Percentiles rank a stretch among this genome's conserved stretches.
phyloP scores from a whole-genome alignment of 768 basidiomycete genomes.

The Calocybe cyanea region DNA sequence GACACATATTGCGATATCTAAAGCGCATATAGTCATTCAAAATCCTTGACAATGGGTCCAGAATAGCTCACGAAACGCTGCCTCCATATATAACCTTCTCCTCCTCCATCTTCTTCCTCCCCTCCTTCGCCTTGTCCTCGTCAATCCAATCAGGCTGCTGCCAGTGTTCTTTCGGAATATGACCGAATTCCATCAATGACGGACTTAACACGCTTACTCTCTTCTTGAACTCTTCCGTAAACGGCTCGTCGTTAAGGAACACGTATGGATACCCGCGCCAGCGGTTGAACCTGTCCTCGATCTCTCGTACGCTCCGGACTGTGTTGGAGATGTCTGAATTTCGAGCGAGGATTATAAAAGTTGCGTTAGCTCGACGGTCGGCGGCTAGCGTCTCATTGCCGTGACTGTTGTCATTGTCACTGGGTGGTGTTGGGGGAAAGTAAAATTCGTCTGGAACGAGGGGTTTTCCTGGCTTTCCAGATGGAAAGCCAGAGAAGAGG shows the following conservation, averaged over 20 bases:
- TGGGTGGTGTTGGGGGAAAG: no score
- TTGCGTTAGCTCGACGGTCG: constrained; percentile 37
- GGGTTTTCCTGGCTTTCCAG: no score
- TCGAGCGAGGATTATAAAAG: constrained; percentile 51
- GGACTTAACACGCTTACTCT: constrained; percentile 23
- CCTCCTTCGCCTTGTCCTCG: constrained; percentile 55
- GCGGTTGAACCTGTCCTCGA: constrained; percentile 82
- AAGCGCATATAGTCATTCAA: not conserved
- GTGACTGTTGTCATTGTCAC: no score
- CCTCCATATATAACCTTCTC: constrained; percentile 43
- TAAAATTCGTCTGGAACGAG: no score
- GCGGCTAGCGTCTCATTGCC: no score
- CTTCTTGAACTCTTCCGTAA: constrained; percentile 72
- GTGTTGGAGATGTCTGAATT: constrained; percentile 62
- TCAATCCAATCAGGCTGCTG: constrained; percentile 76
- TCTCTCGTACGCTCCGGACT: constrained; percentile 61
- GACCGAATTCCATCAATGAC: constrained; percentile 44
- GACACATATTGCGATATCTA: constrained; percentile 79
- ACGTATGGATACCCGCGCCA: constrained; percentile 82
- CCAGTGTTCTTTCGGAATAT: constrained; percentile 72
- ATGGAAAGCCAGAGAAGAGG: no score
- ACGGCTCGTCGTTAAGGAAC: constrained; percentile 83
- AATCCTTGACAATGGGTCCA: constrained; percentile 2
- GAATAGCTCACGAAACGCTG: constrained; percentile 28
- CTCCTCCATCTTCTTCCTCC: constrained; percentile 59